Evolutionary conservation across 2,329 filamentous ascomycete species (phyloP), one percentile per base, ranked within the genome.

Genomic region (Colletotrichum chrysophilum): DNA sequence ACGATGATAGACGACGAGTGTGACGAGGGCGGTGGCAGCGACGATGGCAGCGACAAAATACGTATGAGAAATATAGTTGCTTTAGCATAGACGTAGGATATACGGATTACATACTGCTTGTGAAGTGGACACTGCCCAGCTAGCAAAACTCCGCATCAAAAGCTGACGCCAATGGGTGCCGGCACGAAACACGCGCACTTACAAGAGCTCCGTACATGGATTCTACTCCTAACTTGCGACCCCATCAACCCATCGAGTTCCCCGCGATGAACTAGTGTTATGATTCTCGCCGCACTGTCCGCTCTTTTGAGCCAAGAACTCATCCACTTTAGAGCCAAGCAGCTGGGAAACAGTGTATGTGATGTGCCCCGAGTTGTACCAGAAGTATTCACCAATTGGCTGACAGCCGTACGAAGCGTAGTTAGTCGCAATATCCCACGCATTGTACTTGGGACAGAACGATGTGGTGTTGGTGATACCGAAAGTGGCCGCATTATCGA

Each of bases 381-480:
- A 84, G 55, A 83, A 83, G 38, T 83, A 83, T 56, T 80, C 69
- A 12, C 79, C 75, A 10, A 83, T 64, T 4, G 79, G 80, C n/a
- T 61, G 77, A 64, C 82, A 84, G 4, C 80, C 81, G 62, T 81
- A 83, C 21, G 78, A 71, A 18, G 69, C 72, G 21, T 79, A 72
- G 69, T 81, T 68, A 5, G 73, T 74, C 21, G 76, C 68, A 12
- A 82, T 79, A 18, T 80, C 80, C 76, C 74, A 77, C 2, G 82
- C 74, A 9, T 78, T 74, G 67, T 79, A 82, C 1, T 75, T 79
- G 8, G 76, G 24, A 70, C 82, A 83, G 74, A 79, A 82, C 12
- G 74, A 73, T 4, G 79, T 82, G 4, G 77, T 81, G 61, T 84
- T 81, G n/a, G 71, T 79, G 70, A 83, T 79, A 5, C 79, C 79